Percentiles rank a stretch among this genome's conserved stretches.
phyloP scores from a whole-genome alignment of 2,329 filamentous ascomycete species.

The Sphaerulina musiva region DNA sequence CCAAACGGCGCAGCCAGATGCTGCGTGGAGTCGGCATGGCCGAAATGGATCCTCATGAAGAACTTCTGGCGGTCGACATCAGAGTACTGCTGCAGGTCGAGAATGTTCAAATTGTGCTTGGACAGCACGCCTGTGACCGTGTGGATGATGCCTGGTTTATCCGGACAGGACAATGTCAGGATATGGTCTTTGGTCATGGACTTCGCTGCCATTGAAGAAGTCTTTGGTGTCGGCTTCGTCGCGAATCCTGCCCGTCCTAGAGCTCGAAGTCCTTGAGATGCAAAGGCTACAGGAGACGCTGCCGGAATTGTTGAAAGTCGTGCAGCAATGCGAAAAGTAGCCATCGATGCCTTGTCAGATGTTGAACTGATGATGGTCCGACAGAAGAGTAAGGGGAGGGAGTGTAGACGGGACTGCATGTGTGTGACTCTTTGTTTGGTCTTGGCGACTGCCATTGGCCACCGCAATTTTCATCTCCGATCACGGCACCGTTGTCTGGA shows the following conservation, averaged over 20 bases:
- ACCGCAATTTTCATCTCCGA: conserved; percentile 9
- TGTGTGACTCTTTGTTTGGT: conserved; percentile 3
- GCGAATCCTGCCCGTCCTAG: conserved; percentile 7
- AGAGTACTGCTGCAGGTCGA: conserved; percentile 79
- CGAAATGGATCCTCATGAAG: conserved; percentile 86
- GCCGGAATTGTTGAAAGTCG: conserved; percentile 7
- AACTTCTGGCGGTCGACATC: conserved; percentile 68
- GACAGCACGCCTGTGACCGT: conserved; percentile 74
- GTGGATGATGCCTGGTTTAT: conserved; percentile 78
- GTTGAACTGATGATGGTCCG: conserved; percentile 5
- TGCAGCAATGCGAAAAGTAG: conserved; percentile 5
- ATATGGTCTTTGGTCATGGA: conserved; percentile 50
- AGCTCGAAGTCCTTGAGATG: conserved; percentile 2
- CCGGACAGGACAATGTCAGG: conserved; percentile 75
- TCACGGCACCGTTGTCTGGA: neutral
- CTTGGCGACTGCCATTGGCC: conserved; percentile 1
- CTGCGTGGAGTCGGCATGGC: conserved; percentile 47
- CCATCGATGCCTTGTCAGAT: conserved; percentile 4
- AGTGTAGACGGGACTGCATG: too few relatives aligned
- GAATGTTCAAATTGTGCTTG: conserved; percentile 66
- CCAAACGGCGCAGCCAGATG: conserved; percentile 53
- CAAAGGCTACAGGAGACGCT: conserved; percentile 1
- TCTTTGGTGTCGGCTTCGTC: neutral
- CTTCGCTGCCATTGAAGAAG: neutral
- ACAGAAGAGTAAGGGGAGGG: neutral